A percentile compares a stretch with the other conserved stretches of the same genome.
These are phyloP conservation scores for Oenanthe javanica DNA, from an alignment of 140 eudicot genomes.

Conservation along the genomic window DNA sequence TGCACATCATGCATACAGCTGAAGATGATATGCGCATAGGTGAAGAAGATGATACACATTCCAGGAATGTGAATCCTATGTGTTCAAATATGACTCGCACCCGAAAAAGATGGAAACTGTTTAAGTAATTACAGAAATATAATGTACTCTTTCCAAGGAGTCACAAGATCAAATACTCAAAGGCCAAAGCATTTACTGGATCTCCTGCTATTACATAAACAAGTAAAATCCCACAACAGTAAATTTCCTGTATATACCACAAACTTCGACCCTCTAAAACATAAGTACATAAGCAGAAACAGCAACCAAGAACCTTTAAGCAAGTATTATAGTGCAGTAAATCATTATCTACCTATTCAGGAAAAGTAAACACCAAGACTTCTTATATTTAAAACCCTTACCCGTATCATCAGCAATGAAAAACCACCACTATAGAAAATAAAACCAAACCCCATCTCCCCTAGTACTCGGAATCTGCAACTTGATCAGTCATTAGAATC, in stretches of 20 bases:
- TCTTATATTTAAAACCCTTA: slow-evolving; percentile 2
- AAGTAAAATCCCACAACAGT: not conserved
- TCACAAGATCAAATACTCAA: not conserved
- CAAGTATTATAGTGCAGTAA: not conserved
- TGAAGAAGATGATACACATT: not conserved
- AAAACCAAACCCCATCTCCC: not conserved
- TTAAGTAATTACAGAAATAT: not conserved
- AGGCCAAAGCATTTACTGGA: not conserved
- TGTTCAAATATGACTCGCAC: not conserved
- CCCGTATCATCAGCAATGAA: not conserved
- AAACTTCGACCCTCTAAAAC: not conserved
- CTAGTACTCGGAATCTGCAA: not conserved
- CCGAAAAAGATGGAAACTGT: not conserved
- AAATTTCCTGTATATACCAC: slow-evolving; percentile 1
- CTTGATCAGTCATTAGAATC: slow-evolving; percentile 46
- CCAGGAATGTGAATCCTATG: not conserved
- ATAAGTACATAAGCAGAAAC: not conserved
- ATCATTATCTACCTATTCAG: not conserved
- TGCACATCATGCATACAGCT: not conserved
- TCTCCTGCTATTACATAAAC: not conserved
- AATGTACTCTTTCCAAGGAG: too few species aligned
- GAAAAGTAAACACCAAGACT: not conserved
- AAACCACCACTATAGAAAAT: not conserved
- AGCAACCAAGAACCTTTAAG: slow-evolving; percentile 2
- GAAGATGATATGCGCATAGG: too few species aligned